Evolutionary conservation across 2,329 filamentous ascomycete species (phyloP).

Genomic region (Aspergillus ruber): DNA sequence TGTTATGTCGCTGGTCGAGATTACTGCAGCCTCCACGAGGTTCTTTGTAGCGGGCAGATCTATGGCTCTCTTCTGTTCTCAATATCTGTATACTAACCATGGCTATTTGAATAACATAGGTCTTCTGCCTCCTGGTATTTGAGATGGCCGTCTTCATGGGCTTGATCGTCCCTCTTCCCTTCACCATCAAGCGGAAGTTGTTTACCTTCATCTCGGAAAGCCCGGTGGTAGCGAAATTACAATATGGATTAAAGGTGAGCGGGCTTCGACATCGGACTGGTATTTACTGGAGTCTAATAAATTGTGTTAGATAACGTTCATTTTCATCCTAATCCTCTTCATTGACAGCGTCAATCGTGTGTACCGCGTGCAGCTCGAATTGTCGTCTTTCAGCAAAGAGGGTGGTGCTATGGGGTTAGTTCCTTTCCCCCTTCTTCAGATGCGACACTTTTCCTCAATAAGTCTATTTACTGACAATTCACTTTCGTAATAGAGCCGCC

Average conservation of each 20-base stretch:
- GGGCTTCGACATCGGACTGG: no score
- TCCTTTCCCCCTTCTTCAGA: not conserved
- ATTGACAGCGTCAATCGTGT: constrained; percentile 94
- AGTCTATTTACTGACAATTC: not conserved
- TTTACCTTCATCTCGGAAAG: constrained; percentile 96
- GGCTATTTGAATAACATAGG: constrained; percentile 25
- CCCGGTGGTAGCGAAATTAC: constrained; percentile 76
- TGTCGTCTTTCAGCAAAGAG: constrained; percentile 65
- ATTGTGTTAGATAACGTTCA: constrained; percentile 71
- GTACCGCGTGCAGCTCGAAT: constrained; percentile 90
- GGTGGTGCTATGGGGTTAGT: constrained; percentile 47
- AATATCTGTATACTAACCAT: not conserved
- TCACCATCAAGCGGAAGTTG: constrained; percentile 74
- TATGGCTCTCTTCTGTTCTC: no score
- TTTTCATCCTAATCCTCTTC: constrained; percentile 98
- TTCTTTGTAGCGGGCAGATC: not conserved
- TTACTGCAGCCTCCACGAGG: not conserved
- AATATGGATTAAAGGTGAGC: constrained; percentile 85
- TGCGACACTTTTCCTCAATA: constrained; percentile 8
- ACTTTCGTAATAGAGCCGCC: constrained; percentile 45
- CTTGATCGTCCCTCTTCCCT: constrained; percentile 72
- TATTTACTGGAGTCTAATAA: not conserved
- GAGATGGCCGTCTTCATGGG: constrained; percentile 47
- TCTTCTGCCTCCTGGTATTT: constrained; percentile 44
- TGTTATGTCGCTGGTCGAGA: no score